Base-by-base conservation (phyloP, 768 basidiomycete genomes). In the Lactifluus hygrophoroides region DNA sequence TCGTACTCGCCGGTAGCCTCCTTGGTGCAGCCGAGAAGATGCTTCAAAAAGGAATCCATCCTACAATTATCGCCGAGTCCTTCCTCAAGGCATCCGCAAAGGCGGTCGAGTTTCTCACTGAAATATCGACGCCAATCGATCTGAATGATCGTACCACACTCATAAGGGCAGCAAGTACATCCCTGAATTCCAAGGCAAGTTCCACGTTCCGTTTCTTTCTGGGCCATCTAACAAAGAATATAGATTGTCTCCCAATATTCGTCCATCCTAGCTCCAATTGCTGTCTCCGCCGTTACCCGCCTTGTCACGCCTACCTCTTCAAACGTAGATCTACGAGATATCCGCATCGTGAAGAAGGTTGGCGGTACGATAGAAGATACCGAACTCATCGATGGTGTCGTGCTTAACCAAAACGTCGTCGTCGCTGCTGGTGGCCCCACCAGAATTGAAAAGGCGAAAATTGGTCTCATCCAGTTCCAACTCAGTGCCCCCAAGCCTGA, bases 221-320 rank as follows among this genome's bases (percentile, higher is more conserved):
- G 43, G 9, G 48, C 43, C 19, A 50, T 21, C 30, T 51, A 17
- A 61, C 37, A 14, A 35, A 25, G 35, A 2, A 47, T 19, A 6
- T 68, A 97, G 94, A 96, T 99, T 66, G 96, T 98, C 42, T 98
- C 96, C 17, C 96, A 98, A 80, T 98, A 98, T 71, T 98, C 96
- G 3, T 90, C 94, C 13, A 94, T 90, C 37, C 81, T 99, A 63
- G 91, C 96, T n/a, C 96, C 96, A 38, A 99, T 98, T 64, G 96
- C 96, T 16, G 96, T 99, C n/a, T 80, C 85, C 52, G 94, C 95
- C 28, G 96, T 99, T 42, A 91, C 88, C 21, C 89, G 94, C 60
- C 82, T 99, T 40, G 84, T 90, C 47, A 90, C 90, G 0, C 80
- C 90, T 0, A 84, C 86, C 5, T 94, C 94, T 4, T 88, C 90